These are phyloP conservation scores for Myxozyma mucilagina DNA, from an alignment of 805 yeast species.

Conservation along the genomic window DNA sequence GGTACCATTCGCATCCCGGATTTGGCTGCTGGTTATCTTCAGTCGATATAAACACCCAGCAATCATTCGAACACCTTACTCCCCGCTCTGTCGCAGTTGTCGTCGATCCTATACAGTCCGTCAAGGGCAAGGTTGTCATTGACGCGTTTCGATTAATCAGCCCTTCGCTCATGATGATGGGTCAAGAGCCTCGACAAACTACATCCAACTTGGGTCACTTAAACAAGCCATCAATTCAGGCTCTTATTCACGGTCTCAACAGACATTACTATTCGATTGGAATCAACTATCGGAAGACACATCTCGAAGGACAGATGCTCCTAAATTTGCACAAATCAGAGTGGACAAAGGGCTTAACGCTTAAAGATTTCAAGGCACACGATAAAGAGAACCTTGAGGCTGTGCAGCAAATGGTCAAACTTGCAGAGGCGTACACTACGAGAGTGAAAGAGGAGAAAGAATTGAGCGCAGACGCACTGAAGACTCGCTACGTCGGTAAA, in stretches of 20 bases:
- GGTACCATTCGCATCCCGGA: slow-evolving; percentile 99
- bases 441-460: slow-evolving; percentile 92
- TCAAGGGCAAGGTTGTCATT: slow-evolving; percentile 96
- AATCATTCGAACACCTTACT: slow-evolving; percentile 93
- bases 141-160: slow-evolving; percentile 96
- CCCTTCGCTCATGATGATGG: slow-evolving; percentile 84
- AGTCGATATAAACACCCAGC: slow-evolving; percentile 97
- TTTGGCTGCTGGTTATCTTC: slow-evolving; percentile 99
- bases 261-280: slow-evolving; percentile 95
- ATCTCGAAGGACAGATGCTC: slow-evolving; percentile 89
- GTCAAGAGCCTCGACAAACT: slow-evolving; percentile 96
- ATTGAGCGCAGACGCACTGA: slow-evolving; percentile 80
- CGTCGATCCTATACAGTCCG: slow-evolving; percentile 97
- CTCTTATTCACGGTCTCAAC: slow-evolving; percentile 93
- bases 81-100: slow-evolving; percentile 97
- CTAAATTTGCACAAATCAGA: slow-evolving; percentile 89
- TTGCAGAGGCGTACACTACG: slow-evolving; percentile 85
- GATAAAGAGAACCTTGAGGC: slow-evolving; percentile 74
- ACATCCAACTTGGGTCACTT: slow-evolving; percentile 93
- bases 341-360: slow-evolving; percentile 90
- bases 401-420: slow-evolving; percentile 77
- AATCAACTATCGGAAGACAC: slow-evolving; percentile 90
- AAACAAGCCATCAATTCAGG: slow-evolving; percentile 95
- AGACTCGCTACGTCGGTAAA: slow-evolving; percentile 95
- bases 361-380: slow-evolving; percentile 72